phyloP scores from a whole-genome alignment of 129 eudicot genomes.

The Arctium minus region DNA sequence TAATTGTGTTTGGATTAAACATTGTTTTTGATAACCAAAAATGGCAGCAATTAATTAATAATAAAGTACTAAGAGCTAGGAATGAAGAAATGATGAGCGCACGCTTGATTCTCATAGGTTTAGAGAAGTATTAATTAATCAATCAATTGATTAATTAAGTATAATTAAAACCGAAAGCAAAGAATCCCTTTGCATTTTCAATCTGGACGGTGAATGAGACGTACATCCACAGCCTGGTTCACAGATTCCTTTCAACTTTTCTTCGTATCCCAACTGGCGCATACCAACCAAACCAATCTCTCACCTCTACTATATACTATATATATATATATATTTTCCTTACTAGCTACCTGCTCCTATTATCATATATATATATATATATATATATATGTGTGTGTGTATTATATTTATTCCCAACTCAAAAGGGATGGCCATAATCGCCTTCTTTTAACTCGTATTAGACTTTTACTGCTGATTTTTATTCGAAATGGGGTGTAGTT shows the following conservation, averaged over 20 bases:
- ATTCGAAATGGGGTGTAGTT: no score
- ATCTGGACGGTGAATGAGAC: slow-evolving; percentile 24
- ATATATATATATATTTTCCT: background rate
- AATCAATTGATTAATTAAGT: background rate
- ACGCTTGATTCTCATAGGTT: background rate
- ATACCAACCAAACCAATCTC: slow-evolving; percentile 25
- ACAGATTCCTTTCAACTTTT: slow-evolving; percentile 13
- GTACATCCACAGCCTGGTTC: background rate
- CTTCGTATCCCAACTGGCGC: slow-evolving; percentile 34
- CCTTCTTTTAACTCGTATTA: no score
- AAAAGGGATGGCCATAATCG: background rate
- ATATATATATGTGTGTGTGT: no score
- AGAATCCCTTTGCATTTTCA: background rate
- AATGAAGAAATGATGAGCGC: background rate
- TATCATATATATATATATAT: no score
- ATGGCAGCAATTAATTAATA: background rate
- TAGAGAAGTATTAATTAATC: background rate
- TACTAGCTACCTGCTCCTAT: background rate
- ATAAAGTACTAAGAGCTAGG: background rate
- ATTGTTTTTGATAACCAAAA: background rate
- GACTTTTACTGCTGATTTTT: no score
- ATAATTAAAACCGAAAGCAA: background rate
- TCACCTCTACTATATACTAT: background rate
- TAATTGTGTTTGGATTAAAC: background rate
- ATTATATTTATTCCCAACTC: background rate